These are phyloP conservation scores for Leavenworthia alabamica DNA, from an alignment of 345 rosid species.

Conservation along the genomic window DNA sequence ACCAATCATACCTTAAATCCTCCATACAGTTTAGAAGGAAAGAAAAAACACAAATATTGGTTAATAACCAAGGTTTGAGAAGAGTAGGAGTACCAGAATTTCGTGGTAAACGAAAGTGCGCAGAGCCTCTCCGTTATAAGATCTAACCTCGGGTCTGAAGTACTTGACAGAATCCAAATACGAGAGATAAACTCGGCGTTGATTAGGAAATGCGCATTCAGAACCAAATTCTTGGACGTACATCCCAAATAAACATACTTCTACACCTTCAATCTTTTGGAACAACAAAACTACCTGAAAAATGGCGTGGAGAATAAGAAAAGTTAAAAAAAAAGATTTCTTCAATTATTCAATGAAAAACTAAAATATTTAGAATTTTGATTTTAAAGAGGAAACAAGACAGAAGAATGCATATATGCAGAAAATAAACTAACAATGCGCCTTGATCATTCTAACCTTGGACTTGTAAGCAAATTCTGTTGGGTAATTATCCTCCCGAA, in stretches of 20 bases:
- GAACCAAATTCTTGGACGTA: conserved; percentile 99
- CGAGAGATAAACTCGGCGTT: conserved; percentile 95
- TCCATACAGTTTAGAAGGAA: background rate
- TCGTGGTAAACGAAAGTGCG: conserved; percentile 98
- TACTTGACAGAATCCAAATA: conserved; percentile 98
- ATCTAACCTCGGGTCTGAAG: conserved; percentile 90
- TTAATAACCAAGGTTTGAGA: conserved; percentile 10
- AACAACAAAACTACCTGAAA: conserved; percentile 85
- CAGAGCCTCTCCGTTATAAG: conserved; percentile 94
- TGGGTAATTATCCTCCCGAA: conserved; percentile 89
- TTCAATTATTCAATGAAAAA: background rate
- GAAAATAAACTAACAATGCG: background rate
- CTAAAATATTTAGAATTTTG: background rate
- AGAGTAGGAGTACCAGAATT: conserved; percentile 55
- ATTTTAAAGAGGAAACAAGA: background rate
- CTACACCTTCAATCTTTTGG: conserved; percentile 99
- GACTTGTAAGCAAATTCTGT: conserved; percentile 92
- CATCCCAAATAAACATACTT: conserved; percentile 98
- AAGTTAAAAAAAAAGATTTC: background rate
- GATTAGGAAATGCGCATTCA: conserved; percentile 87
- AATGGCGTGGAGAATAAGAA: conserved; percentile 5
- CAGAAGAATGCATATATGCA: background rate
- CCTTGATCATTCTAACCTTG: conserved; percentile 47
- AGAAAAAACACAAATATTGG: background rate
- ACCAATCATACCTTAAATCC: conserved; percentile 9